Base-by-base conservation (phyloP, 345 rosid genomes). In the Euphorbia peplus region DNA sequence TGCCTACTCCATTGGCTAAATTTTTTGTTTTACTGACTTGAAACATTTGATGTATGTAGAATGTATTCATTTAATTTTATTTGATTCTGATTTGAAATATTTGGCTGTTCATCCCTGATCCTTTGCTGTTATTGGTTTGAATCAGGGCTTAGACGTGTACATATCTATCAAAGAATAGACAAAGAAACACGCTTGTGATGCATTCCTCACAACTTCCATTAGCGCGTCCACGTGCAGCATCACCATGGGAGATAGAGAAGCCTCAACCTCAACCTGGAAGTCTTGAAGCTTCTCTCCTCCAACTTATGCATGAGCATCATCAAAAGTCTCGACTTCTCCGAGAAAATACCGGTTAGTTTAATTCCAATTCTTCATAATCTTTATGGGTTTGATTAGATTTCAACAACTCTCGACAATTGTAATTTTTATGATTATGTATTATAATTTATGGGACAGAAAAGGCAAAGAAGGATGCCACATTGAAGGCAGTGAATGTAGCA, bases 401-500 rank as follows among this genome's bases (percentile, higher is more conserved):
- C n/a, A 11, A 52, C 47, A 35, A 8, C 28, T 44, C 16, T 18
- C 9, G 3, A 11, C 50, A 52, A 4, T n/a, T 52, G 3, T 6
- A n/a, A n/a, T 8, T 52, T 2, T 4, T 52, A 11, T 52, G 57
- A 21, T n/a, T 52, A 52, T 21, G 39, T 16, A 1, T 42, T n/a
- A 15, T 15, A 21, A 19, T 26, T 6, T 39, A 39, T 13, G 30
- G 9, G 11, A 59, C 83, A 74, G 92, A 93, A 76, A 89, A 78
- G 63, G 90, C 91, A 60, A 89, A 86, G 85, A 86, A 77, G 66
- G 98, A 89, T 8, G 96, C 98, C 44, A 75, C 82, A 1, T 71
- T 70, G 37, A 79, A 87, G 46, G 90, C 92, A 11, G 86, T 50
- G 75, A 76, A 79, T 10, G 91, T 86, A 18, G 87, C 97, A 75